Evolutionary conservation across 305 asterid species (phyloP).

Genomic region (Solanum chacoense): DNA sequence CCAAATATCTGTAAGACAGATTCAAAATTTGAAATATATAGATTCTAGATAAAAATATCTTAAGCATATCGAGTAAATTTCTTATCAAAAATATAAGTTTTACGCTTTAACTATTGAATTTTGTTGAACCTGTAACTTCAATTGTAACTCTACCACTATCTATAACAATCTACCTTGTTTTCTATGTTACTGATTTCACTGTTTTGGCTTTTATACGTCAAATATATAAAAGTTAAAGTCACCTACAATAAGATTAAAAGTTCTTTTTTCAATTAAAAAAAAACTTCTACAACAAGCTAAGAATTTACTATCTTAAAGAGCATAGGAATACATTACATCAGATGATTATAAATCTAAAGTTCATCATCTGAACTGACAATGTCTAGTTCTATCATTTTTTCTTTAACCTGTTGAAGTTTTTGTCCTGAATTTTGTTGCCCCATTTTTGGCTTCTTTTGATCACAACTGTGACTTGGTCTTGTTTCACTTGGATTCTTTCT

Average conservation of each 20-base stretch:
- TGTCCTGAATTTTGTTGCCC: constrained; percentile 22
- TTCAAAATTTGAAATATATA: background rate
- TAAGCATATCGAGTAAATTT: background rate
- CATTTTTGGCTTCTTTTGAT: constrained; percentile 40
- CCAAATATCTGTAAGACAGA: background rate
- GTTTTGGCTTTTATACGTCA: background rate
- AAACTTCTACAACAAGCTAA: background rate
- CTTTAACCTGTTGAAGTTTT: constrained; percentile 24
- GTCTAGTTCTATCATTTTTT: constrained; percentile 78
- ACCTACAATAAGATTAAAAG: background rate
- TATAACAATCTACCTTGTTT: background rate
- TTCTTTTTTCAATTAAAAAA: background rate
- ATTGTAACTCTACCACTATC: background rate
- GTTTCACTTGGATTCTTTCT: constrained; percentile 19
- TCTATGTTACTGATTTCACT: too few species aligned
- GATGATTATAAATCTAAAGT: constrained; percentile 2
- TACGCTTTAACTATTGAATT: fast-evolving
- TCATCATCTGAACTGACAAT: constrained; percentile 75
- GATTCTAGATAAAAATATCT: background rate
- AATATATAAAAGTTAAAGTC: background rate
- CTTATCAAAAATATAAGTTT: too few species aligned
- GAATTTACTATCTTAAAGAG: background rate
- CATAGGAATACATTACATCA: background rate
- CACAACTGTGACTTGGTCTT: constrained; percentile 33
- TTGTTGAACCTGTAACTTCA: background rate